These are phyloP conservation scores for Lachancea thermotolerans DNA, from an alignment of 805 yeast genomes.

Conservation along the genomic window DNA sequence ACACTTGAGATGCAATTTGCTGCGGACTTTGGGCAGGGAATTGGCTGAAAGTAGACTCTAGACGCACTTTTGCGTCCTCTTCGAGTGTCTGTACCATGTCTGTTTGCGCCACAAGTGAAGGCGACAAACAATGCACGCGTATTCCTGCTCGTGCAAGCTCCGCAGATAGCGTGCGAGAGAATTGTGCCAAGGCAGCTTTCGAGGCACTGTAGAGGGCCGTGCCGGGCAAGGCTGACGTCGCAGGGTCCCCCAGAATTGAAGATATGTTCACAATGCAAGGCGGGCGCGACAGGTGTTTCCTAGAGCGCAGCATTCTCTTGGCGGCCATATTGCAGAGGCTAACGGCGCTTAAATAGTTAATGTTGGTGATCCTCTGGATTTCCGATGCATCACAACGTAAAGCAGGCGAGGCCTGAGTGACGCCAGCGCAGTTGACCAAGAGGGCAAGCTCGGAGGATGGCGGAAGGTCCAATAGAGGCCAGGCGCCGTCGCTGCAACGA, in stretches of 20 bases:
- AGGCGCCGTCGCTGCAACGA: background rate
- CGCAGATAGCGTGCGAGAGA: constrained; percentile 17
- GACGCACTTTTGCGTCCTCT: constrained; percentile 3
- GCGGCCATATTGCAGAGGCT: constrained; percentile 18
- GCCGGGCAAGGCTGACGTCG: constrained; percentile 18
- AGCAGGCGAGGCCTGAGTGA: constrained; percentile 24
- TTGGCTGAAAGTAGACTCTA: background rate
- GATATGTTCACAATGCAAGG: constrained; percentile 26
- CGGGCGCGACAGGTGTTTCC: constrained; percentile 8
- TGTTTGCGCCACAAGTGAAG: constrained; percentile 23
- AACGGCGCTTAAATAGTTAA: constrained; percentile 25
- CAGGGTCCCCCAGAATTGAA: constrained; percentile 20
- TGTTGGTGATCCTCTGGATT: constrained; percentile 19
- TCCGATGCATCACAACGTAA: constrained; percentile 14
- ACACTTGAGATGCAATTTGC: constrained; percentile 3
- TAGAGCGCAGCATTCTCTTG: constrained; percentile 19
- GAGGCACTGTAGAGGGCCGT: constrained; percentile 29
- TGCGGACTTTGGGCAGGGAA: background rate
- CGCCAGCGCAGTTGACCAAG: constrained; percentile 30
- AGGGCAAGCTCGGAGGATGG: constrained; percentile 15
- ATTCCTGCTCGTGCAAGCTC: constrained; percentile 20
- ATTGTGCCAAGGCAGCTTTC: constrained; percentile 27
- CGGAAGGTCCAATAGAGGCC: constrained; percentile 1
- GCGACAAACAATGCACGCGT: constrained; percentile 13
- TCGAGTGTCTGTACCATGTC: constrained; percentile 20